Base-by-base conservation (phyloP, 345 rosid species). In the Populus pruinosa region DNA sequence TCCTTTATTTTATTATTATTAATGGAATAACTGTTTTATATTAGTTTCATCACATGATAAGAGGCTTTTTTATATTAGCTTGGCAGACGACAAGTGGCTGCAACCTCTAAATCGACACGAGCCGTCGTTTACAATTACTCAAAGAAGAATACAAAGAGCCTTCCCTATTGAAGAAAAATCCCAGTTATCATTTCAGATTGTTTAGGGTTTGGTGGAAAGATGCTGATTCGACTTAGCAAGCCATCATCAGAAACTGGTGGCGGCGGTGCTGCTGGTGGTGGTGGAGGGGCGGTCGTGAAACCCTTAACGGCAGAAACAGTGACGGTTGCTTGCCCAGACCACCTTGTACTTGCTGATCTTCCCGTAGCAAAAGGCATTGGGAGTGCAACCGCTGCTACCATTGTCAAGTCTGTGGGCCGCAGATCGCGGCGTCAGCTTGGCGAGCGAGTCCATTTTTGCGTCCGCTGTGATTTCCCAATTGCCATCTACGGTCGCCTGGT, bases 311-410 rank as follows among this genome's bases (percentile, higher is more conserved):
- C 78, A 35, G 98, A 96, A 27, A 88, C 90, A 4, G 99, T 96
- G 39, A 96, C 97, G 6, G 99, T 94, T 38, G 97, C 97, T 0
- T 96, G 98, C 79, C 98, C 98, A 0, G 99, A 92, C 79, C 98
- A 94, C 78, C 97, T 96, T 62, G 92, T 96, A 39, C 98, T 96
- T 62, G 95, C 99, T 5, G 99, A 96, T 79, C 99, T 96, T 68
- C 98, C 97, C 0, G 98, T 96, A n/a, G 99, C 97, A 0, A 94
- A 96, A 86, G 96, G 99, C 53, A 90, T 96, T 63, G 99, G 98
- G 55, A 85, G 90, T 2, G 91, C 91, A 3, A 88, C 94, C 35
- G 87, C 90, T 14, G 83, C 94, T 68, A 85, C 94, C 17, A 79
- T 84, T 17, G 88, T 85, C 67, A 96, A 88, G 78, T 85, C 90